Percentiles rank a stretch among this genome's conserved stretches.
phyloP scores from a whole-genome alignment of 148 eudicot species.

The Fagopyrum tataricum region DNA sequence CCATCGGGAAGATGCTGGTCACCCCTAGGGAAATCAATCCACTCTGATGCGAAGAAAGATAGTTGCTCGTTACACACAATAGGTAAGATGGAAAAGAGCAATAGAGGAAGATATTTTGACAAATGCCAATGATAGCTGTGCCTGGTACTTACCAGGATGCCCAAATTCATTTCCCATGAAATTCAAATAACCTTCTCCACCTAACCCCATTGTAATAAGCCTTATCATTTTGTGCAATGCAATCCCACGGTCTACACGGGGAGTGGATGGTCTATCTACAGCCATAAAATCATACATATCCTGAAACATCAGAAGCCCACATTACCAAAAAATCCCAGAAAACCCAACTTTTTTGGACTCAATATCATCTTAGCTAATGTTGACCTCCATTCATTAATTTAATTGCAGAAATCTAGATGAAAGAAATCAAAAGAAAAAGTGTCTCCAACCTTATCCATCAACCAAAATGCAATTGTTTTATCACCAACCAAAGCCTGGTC shows the following conservation, averaged over 20 bases:
- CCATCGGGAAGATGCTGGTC: slow-evolving; percentile 81
- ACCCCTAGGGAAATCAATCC: slow-evolving; percentile 97
- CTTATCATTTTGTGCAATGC: slow-evolving; percentile 99
- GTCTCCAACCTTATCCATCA: slow-evolving; percentile 90
- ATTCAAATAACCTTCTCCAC: slow-evolving; percentile 97
- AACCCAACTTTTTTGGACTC: neutral
- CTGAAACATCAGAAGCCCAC: slow-evolving; percentile 32
- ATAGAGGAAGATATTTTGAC: neutral
- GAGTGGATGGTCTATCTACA: slow-evolving; percentile 91
- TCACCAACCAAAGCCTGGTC: slow-evolving; percentile 99
- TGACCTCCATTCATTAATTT: neutral
- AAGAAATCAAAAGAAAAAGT: neutral
- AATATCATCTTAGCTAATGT: neutral
- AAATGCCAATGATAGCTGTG: neutral
- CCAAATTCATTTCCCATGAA: slow-evolving; percentile 99
- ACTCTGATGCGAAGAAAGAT: slow-evolving; percentile 37
- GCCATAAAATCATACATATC: slow-evolving; percentile 99
- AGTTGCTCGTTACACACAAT: neutral
- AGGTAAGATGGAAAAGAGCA: neutral
- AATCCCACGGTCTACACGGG: slow-evolving; percentile 90
- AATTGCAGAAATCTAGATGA: neutral
- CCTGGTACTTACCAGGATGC: slow-evolving; percentile 70
- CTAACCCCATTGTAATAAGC: slow-evolving; percentile 90
- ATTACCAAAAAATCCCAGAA: neutral
- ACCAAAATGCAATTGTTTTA: slow-evolving; percentile 98